A percentile compares a stretch with the other conserved stretches of the same genome.
phyloP scores from a whole-genome alignment of 2,329 filamentous ascomycete genomes.

The Chalaropsis ovoidea region DNA sequence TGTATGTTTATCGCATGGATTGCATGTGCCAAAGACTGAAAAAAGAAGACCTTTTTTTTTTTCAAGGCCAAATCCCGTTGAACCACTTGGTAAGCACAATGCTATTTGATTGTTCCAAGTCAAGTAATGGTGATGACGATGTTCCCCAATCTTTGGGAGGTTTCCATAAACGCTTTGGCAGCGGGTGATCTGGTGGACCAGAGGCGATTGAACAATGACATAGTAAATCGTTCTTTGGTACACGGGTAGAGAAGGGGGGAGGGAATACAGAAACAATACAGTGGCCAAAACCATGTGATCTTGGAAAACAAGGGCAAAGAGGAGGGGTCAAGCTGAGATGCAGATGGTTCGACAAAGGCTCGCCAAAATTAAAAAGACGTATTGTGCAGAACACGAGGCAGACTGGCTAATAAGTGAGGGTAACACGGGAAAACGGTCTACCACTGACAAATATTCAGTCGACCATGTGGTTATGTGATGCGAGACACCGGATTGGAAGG shows the following conservation, averaged over 20 bases:
- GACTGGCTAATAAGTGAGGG: background rate
- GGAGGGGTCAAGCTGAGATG: constrained; percentile 1
- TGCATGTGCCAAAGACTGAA: background rate
- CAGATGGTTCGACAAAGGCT: background rate
- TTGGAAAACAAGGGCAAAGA: background rate
- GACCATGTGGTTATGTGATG: background rate
- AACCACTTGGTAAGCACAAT: background rate
- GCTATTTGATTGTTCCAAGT: background rate
- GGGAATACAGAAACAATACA: background rate
- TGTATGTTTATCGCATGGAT: background rate
- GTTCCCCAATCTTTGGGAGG: background rate
- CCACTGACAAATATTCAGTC: background rate
- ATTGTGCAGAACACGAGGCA: background rate
- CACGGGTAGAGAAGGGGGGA: background rate
- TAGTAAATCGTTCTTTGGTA: background rate
- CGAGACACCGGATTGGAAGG: background rate
- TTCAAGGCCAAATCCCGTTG: background rate
- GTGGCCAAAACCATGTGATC: background rate
- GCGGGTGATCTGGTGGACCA: background rate
- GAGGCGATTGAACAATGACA: background rate
- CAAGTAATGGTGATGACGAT: background rate
- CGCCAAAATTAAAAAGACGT: background rate
- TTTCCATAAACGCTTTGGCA: constrained; percentile 4
- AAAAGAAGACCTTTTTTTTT: background rate
- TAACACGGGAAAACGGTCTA: background rate